Conservation (phyloP, 2,329 filamentous ascomycete species). For the Blastomyces silverae region DNA sequence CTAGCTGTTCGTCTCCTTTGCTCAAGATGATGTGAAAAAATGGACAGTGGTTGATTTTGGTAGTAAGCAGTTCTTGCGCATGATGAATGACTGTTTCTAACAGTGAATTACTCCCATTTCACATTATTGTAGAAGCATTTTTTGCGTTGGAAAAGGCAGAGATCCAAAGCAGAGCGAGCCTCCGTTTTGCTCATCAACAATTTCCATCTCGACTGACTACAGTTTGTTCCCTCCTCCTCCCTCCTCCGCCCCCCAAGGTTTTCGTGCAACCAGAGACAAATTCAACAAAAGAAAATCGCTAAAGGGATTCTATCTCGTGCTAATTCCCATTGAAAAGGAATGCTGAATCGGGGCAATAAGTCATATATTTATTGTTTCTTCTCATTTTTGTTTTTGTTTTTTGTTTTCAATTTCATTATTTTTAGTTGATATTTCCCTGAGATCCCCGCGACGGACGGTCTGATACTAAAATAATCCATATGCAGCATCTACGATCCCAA, state of each 20-base stretch:
- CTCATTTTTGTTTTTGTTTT: background rate
- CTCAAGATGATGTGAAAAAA: background rate
- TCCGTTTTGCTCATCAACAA: background rate
- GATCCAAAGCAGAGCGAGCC: background rate
- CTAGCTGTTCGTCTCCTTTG: no score
- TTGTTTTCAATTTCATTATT: background rate
- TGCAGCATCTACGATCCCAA: constrained; percentile 1
- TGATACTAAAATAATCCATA: no score
- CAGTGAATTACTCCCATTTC: background rate
- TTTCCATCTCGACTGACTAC: background rate
- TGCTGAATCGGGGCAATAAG: background rate
- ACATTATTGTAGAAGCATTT: background rate
- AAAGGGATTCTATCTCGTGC: background rate
- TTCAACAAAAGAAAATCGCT: background rate
- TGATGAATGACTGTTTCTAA: background rate
- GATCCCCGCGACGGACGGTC: background rate
- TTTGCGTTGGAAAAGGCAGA: background rate
- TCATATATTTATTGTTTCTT: background rate
- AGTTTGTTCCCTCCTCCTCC: no score
- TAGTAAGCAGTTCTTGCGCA: background rate
- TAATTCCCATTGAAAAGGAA: background rate
- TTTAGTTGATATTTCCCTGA: background rate
- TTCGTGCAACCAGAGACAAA: background rate
- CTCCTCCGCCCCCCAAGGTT: no score
- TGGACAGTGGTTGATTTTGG: background rate